Evolutionary conservation across 345 rosid genomes (phyloP).

Genomic region (Ailanthus altissimus): DNA sequence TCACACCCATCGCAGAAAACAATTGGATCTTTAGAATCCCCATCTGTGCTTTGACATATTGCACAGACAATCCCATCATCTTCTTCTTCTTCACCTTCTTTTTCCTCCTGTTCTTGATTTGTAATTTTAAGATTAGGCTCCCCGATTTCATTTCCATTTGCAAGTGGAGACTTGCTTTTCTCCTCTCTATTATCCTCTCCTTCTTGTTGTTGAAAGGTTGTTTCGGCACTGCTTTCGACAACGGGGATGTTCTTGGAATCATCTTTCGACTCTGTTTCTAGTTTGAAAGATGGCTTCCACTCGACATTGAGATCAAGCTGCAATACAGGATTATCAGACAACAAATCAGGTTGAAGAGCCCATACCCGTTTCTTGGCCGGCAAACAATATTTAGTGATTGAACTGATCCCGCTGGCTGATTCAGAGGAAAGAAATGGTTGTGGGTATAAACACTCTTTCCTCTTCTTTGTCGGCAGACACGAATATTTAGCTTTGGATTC

Average conservation of each 20-base stretch:
- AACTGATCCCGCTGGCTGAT: slow-evolving; percentile 7
- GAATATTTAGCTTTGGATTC: slow-evolving; percentile 26
- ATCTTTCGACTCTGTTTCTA: slow-evolving; percentile 10
- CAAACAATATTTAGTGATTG: slow-evolving; percentile 35
- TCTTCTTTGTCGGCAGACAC: slow-evolving; percentile 78
- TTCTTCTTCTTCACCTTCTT: slow-evolving; percentile 54
- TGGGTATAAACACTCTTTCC: slow-evolving; percentile 55
- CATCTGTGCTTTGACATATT: slow-evolving; percentile 89
- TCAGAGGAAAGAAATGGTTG: slow-evolving; percentile 2
- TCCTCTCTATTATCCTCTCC: not conserved
- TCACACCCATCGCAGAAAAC: slow-evolving; percentile 97
- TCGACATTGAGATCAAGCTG: slow-evolving; percentile 79
- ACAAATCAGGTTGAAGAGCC: slow-evolving; percentile 66
- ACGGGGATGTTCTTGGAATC: slow-evolving; percentile 16
- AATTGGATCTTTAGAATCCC: slow-evolving; percentile 85
- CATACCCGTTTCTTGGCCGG: slow-evolving; percentile 90
- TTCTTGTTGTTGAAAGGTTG: not conserved
- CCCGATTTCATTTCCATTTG: not conserved
- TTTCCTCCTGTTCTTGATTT: slow-evolving; percentile 20
- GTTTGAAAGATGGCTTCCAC: slow-evolving; percentile 42
- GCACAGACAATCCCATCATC: slow-evolving; percentile 89
- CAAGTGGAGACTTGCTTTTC: not conserved
- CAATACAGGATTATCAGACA: slow-evolving; percentile 42
- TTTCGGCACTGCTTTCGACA: slow-evolving; percentile 7
- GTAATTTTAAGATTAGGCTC: slow-evolving; percentile 4